A percentile compares a stretch with the other conserved stretches of the same genome.
Evolutionary conservation across 2,329 filamentous ascomycete species (phyloP).

Genomic region (Fusarium sp.): DNA sequence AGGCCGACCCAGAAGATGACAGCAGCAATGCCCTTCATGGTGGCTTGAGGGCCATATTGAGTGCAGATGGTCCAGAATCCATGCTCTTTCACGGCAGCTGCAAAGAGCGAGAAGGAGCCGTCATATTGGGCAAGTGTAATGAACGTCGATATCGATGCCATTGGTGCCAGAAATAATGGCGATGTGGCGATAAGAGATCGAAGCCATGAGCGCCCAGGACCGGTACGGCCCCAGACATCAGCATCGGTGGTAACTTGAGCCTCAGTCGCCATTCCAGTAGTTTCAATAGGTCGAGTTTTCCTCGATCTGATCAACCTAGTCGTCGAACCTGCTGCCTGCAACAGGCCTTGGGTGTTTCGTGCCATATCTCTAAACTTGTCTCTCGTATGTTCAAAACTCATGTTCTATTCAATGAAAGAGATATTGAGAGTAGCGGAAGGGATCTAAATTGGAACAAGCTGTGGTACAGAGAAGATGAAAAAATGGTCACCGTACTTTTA

Average conservation of each 20-base stretch:
- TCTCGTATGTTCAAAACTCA: background rate
- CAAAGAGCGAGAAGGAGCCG: constrained; percentile 37
- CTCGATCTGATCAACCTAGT: background rate
- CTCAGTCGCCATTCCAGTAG: background rate
- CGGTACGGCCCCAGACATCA: constrained; percentile 46
- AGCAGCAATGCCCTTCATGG: constrained; percentile 28
- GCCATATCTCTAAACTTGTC: background rate
- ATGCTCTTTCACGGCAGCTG: constrained; percentile 11
- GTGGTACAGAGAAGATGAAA: constrained; percentile 4
- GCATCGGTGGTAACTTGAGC: background rate
- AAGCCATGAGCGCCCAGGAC: constrained; percentile 43
- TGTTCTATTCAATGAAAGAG: too few species aligned
- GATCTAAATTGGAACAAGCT: background rate
- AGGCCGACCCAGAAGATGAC: constrained; percentile 26
- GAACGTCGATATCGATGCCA: constrained; percentile 43
- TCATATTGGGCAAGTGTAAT: constrained; percentile 44
- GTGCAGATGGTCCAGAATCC: constrained; percentile 38
- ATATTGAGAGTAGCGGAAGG: background rate
- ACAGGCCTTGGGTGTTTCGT: constrained; percentile 9
- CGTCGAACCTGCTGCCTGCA: constrained; percentile 18
- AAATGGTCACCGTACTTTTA: constrained; percentile 3
- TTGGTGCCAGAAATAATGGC: constrained; percentile 43
- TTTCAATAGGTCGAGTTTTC: constrained; percentile 1
- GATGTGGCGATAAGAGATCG: constrained; percentile 43
- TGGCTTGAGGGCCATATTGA: constrained; percentile 35